Conservation (phyloP, 306 rosid genomes). For the Astragalus membranaceus region DNA sequence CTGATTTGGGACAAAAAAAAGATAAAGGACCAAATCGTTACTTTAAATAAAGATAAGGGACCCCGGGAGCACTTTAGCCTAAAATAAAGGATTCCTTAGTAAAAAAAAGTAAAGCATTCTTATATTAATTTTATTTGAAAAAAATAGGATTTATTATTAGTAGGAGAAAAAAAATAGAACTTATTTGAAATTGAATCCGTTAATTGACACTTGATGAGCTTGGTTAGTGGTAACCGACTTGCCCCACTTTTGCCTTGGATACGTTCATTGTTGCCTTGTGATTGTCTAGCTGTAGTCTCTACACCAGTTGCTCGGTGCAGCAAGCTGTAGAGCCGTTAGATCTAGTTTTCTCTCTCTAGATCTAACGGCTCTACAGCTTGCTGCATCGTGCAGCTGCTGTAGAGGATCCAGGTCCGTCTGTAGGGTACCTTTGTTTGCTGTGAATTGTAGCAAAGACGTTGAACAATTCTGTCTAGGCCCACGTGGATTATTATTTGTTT, state of each 20-base stretch:
- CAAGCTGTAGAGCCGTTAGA: no score
- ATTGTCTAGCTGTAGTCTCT: not conserved
- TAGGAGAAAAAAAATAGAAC: not conserved
- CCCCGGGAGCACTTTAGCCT: no score
- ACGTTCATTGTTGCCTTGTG: slow-evolving; percentile 3
- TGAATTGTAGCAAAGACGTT: slow-evolving; percentile 10
- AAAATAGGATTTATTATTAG: not conserved
- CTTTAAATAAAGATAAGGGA: no score
- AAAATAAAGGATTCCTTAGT: no score
- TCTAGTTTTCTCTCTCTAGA: no score
- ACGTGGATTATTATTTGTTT: not conserved
- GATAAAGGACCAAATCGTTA: no score
- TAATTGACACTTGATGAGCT: not conserved
- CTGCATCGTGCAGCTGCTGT: no score
- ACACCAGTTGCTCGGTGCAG: no score
- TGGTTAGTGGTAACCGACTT: not conserved
- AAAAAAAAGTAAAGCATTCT: not conserved
- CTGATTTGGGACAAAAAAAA: no score
- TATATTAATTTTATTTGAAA: not conserved
- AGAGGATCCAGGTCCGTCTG: no score
- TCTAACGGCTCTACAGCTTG: no score
- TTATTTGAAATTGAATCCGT: not conserved
- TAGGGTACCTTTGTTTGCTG: slow-evolving; percentile 7
- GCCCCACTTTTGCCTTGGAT: slow-evolving; percentile 20
- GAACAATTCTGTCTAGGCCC: not conserved